Base-by-base conservation (phyloP, 768 basidiomycete species). In the Neoboletus magnificus region DNA sequence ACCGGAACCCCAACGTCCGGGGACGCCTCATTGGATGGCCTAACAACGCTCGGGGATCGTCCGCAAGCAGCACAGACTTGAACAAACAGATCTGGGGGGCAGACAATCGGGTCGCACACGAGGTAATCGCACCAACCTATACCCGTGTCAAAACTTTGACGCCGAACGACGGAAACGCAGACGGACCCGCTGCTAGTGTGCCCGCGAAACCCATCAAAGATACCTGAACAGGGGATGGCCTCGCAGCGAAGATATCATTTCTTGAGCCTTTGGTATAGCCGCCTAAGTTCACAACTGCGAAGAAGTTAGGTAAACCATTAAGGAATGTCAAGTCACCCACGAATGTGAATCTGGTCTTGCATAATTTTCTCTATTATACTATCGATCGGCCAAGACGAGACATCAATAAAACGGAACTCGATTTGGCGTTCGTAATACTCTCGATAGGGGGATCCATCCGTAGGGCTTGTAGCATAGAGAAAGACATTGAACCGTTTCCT, bases 181-280 rank as follows among this genome's bases (percentile, higher is more conserved):
- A 56, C 68, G 39, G 48, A 62, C 76, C 71, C 2, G 75, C 74
- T 49, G 66, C 73, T 11, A 80, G 58, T 5, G 80, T 80, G 16
- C 80, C 79, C 5, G 80, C 79, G 48, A 77, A 81, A 18, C 80
- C 80, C 74, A 81, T 79, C 20, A 78, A 61, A 36, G 77, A 77
- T 48, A 81, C 68, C 61, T 82, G 80, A 11, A 82, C 64, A 3
- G 80, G 80, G 47, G 73, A 73, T 16, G 78, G 76, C 25, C 80
- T 71, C 1, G 75, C 77, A 15, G 80, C 80, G 44, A 81, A 82
- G 18, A 81, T 72, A 48, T 81, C 80, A 54, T 82, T 81, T 52
- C 74, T 65, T 2, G 80, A 76, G 16, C 79, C 80, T 61, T 79
- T 82, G 30, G 80, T 81, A 56, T 82, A 81, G 11, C 80, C 80